A percentile compares a stretch with the other conserved stretches of the same genome.
These are phyloP conservation scores for Pestalotiopsis sp. DNA, from an alignment of 2,329 filamentous ascomycete genomes.

Conservation along the genomic window DNA sequence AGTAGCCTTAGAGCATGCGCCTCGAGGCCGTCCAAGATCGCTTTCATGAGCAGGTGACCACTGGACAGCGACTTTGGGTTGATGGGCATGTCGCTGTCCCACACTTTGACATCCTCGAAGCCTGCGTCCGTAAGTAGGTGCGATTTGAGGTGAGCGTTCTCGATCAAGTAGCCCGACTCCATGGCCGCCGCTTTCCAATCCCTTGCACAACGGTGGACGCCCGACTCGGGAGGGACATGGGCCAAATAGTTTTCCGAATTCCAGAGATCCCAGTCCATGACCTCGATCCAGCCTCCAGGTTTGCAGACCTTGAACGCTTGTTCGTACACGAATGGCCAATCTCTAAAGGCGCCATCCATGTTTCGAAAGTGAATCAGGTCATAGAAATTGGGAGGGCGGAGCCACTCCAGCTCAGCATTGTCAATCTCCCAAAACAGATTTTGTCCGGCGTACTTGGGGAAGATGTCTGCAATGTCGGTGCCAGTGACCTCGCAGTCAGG, in stretches of 20 bases:
- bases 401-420: conserved; percentile 62
- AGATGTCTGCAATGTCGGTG: conserved; percentile 62
- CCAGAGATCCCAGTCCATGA: conserved; percentile 55
- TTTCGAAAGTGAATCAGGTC: conserved; percentile 61
- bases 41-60: conserved; percentile 57
- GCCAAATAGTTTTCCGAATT: conserved; percentile 38
- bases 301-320: conserved; percentile 56
- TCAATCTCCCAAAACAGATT: conserved; percentile 65
- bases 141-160: conserved; percentile 48
- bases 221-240: conserved; percentile 46
- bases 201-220: conserved; percentile 43
- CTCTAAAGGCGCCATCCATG: conserved; percentile 57
- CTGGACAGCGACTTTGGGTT: conserved; percentile 46
- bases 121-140: conserved; percentile 48
- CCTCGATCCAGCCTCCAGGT: conserved; percentile 60
- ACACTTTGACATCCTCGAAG: conserved; percentile 53
- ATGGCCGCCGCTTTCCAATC: conserved; percentile 48
- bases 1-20: conserved; percentile 51
- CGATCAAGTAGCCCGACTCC: conserved; percentile 47
- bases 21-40: conserved; percentile 54
- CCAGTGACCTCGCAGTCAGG: conserved; percentile 60
- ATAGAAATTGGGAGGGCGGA: conserved; percentile 52
- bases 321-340: conserved; percentile 58
- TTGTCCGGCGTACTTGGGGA: conserved; percentile 57
- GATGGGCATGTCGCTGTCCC: conserved; percentile 52